Percentiles rank a stretch among this genome's conserved stretches.
These are phyloP conservation scores for Mycena crocata DNA, from an alignment of 768 basidiomycete species.

Conservation along the genomic window DNA sequence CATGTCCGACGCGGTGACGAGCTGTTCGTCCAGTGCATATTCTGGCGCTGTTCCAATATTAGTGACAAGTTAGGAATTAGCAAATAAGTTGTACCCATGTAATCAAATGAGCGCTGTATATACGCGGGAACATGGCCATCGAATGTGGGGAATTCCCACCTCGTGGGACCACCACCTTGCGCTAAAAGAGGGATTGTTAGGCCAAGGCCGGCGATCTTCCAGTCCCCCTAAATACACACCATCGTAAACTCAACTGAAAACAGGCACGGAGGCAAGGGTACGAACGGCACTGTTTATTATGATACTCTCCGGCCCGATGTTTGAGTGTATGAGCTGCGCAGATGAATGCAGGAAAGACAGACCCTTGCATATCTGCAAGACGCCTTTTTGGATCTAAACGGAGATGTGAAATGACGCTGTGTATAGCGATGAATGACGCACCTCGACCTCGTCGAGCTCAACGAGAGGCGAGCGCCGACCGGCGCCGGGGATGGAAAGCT, in stretches of 20 bases:
- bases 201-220: conserved; percentile 95
- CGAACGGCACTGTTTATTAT: conserved; percentile 90
- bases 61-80: not conserved
- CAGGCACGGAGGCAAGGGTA: conserved; percentile 13
- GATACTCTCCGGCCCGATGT: conserved; percentile 88
- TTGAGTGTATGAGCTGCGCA: conserved; percentile 92
- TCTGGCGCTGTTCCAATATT: conserved; percentile 78
- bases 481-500: conserved; percentile 78
- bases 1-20: conserved; percentile 92
- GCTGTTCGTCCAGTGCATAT: conserved; percentile 90
- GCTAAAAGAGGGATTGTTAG: conserved; percentile 82
- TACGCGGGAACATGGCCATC: conserved; percentile 84
- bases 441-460: conserved; percentile 97
- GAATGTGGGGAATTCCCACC: conserved; percentile 92
- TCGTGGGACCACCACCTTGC: conserved; percentile 76
- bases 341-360: conserved; percentile 92
- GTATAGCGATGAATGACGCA: conserved; percentile 46
- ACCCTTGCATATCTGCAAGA: conserved; percentile 92
- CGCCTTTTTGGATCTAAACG: conserved; percentile 91
- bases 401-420: conserved; percentile 21
- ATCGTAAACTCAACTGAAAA: not conserved
- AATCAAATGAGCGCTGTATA: conserved; percentile 93
- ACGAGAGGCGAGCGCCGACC: conserved; percentile 66
- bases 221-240: conserved; percentile 88
- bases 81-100: conserved; percentile 74